A percentile compares a stretch with the other conserved stretches of the same genome.
Evolutionary conservation across 1,139 yeast genomes (phyloP).

Genomic region (Blastobotrys capitulatus): DNA sequence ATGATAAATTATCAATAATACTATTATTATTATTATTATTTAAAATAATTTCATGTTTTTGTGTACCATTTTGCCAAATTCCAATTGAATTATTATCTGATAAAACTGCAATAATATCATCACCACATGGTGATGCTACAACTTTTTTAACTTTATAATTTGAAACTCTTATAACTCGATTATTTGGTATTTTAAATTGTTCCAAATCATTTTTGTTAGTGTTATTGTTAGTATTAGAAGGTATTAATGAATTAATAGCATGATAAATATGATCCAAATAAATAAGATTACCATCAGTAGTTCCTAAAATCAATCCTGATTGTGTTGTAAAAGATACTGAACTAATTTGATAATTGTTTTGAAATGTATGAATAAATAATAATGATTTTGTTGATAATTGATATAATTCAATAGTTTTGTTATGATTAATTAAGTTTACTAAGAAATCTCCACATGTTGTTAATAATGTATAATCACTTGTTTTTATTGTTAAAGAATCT

Average conservation of each 20-base stretch:
- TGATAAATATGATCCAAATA: neutral
- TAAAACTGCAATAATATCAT: conserved; percentile 2
- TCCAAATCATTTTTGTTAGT: neutral
- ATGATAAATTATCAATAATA: conserved; percentile 1
- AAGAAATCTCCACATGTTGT: conserved; percentile 3
- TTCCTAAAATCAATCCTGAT: conserved; percentile 2
- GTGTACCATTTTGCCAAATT: neutral
- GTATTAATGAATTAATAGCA: neutral
- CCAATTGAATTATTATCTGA: neutral
- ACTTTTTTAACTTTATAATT: neutral
- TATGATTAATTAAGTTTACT: neutral
- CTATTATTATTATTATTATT: neutral
- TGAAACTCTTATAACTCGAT: neutral
- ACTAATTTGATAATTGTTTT: neutral
- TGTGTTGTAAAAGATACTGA: neutral
- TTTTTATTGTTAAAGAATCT: conserved; percentile 1
- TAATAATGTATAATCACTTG: conserved; percentile 3
- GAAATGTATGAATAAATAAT: neutral
- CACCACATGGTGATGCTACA: conserved; percentile 10
- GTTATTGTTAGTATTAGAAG: neutral
- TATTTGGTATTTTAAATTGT: neutral
- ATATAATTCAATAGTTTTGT: conserved; percentile 1
- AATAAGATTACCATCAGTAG: conserved; percentile 1
- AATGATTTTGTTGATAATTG: conserved; percentile 4
- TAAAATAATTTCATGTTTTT: neutral